phyloP scores from a whole-genome alignment of 768 basidiomycete genomes.

The Auricularia heimuer region DNA sequence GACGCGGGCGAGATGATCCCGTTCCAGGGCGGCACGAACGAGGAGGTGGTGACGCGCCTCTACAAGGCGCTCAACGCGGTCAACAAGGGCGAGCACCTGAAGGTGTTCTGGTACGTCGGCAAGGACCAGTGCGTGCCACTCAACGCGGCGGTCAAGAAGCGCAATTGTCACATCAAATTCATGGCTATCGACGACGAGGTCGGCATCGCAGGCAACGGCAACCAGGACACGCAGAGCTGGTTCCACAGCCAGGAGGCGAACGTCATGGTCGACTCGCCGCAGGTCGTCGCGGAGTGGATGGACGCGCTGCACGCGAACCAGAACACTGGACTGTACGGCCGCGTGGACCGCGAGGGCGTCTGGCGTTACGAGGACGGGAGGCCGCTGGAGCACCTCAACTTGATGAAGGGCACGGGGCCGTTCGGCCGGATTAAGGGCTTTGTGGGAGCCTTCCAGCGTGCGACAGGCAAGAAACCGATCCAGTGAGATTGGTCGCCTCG shows the following conservation, averaged over 20 bases:
- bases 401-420: not conserved
- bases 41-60: constrained; percentile 52
- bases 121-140: constrained; percentile 58
- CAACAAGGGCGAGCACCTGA: constrained; percentile 30
- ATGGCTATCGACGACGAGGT: constrained; percentile 57
- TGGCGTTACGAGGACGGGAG: constrained; percentile 43
- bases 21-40: constrained; percentile 64
- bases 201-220: constrained; percentile 60
- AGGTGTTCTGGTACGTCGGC: constrained; percentile 51
- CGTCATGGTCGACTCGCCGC: constrained; percentile 47
- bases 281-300: constrained; percentile 46
- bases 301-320: constrained; percentile 42
- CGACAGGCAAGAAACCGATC: not conserved
- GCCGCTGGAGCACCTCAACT: not conserved
- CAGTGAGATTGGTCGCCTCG: too few species aligned
- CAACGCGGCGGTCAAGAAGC: constrained; percentile 53
- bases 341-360: constrained; percentile 40
- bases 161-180: constrained; percentile 57
- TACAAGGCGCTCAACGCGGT: constrained; percentile 39
- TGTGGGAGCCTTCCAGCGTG: not conserved
- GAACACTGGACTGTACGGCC: constrained; percentile 45
- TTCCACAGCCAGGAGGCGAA: constrained; percentile 66
- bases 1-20: constrained; percentile 52
- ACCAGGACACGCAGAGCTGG: constrained; percentile 64
- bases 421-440: not conserved